Evolutionary conservation across 306 rosid genomes (phyloP).

Genomic region (Mucuna pruriens): DNA sequence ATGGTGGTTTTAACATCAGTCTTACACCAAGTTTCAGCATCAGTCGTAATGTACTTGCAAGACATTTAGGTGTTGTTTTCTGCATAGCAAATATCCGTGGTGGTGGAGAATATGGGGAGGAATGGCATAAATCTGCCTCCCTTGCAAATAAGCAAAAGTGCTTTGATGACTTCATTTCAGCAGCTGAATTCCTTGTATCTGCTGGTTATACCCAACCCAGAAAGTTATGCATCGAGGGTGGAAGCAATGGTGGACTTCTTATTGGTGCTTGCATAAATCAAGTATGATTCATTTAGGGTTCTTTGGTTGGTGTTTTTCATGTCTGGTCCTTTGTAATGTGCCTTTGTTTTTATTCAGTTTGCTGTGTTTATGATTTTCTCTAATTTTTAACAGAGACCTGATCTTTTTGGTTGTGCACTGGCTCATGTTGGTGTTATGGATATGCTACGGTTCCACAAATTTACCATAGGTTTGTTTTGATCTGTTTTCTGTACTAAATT

Average conservation of each 20-base stretch:
- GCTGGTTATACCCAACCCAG: conserved; percentile 79
- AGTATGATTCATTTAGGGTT: conserved; percentile 43
- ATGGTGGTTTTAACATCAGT: conserved; percentile 89
- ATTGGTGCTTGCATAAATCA: conserved; percentile 94
- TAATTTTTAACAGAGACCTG: conserved; percentile 73
- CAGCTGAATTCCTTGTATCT: conserved; percentile 88
- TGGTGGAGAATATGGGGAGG: conserved; percentile 99
- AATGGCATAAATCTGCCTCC: conserved; percentile 98
- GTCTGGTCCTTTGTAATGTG: not conserved
- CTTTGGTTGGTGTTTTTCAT: not conserved
- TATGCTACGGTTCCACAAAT: conserved; percentile 95
- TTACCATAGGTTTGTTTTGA: conserved; percentile 79
- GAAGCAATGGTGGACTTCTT: conserved; percentile 98
- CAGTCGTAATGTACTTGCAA: conserved; percentile 70
- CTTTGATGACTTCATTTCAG: conserved; percentile 92
- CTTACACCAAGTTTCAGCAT: conserved; percentile 80
- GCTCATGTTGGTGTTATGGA: conserved; percentile 99
- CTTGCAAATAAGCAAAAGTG: conserved; percentile 92
- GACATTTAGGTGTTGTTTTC: conserved; percentile 81
- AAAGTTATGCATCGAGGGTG: conserved; percentile 93
- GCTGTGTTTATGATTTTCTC: not conserved
- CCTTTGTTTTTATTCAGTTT: conserved; percentile 27
- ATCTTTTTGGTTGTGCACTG: conserved; percentile 91
- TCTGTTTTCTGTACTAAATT: conserved; percentile 17
- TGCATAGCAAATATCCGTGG: conserved; percentile 96